Conservation (phyloP, 176 grass and related monocot genomes). For the Areca catechu region DNA sequence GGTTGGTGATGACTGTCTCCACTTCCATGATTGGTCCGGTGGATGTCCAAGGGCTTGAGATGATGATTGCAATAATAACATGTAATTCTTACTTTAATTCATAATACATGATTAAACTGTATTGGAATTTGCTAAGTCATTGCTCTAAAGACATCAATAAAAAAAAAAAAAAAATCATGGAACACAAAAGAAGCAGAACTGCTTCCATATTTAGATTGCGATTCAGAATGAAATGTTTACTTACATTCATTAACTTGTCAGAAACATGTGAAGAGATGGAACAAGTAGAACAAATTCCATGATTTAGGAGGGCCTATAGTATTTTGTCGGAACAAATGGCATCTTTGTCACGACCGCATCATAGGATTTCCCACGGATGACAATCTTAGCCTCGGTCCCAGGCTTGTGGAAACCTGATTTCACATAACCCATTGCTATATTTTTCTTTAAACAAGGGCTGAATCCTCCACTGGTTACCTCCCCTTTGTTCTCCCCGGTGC, state of each 20-base stretch:
- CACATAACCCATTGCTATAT: slow-evolving; percentile 97
- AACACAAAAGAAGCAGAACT: too few relatives aligned
- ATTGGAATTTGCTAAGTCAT: too few relatives aligned
- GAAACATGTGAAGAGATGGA: neutral
- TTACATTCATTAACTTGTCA: neutral
- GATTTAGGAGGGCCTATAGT: slow-evolving; percentile 70
- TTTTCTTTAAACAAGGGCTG: slow-evolving; percentile 96
- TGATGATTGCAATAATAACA: too few relatives aligned
- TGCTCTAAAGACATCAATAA: too few relatives aligned
- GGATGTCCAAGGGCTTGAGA: too few relatives aligned
- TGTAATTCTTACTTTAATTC: too few relatives aligned
- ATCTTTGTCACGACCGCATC: slow-evolving; percentile 80
- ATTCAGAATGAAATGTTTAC: too few relatives aligned
- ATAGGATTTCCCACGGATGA: slow-evolving; percentile 76
- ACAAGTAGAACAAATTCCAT: neutral
- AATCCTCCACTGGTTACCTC: slow-evolving; percentile 97
- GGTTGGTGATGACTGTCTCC: too few relatives aligned
- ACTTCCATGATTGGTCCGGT: too few relatives aligned
- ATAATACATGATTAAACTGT: too few relatives aligned
- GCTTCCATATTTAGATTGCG: too few relatives aligned
- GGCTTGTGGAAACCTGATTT: slow-evolving; percentile 88
- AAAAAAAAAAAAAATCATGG: too few relatives aligned
- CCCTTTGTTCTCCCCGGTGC: slow-evolving; percentile 61
- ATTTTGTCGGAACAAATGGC: slow-evolving; percentile 97
- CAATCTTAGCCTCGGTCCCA: slow-evolving; percentile 73